These are phyloP conservation scores for Amaranthus palmeri DNA, from an alignment of 148 eudicot species.

Conservation along the genomic window DNA sequence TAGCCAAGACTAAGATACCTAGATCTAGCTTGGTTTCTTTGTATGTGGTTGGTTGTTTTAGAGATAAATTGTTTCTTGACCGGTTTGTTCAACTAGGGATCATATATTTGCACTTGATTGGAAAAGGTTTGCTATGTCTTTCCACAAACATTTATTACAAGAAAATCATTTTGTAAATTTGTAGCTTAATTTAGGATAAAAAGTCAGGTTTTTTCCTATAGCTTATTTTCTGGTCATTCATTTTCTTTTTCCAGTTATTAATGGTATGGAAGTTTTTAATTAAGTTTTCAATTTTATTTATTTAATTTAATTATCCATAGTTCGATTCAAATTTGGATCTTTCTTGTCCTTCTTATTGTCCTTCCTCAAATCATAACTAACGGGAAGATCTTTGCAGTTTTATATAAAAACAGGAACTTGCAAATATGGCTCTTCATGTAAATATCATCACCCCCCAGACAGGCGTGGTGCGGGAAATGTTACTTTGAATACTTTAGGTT, in stretches of 20 bases:
- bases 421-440: slow-evolving; percentile 73
- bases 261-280: background rate
- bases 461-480: slow-evolving; percentile 43
- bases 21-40: background rate
- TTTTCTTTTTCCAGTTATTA: background rate
- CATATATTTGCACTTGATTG: background rate
- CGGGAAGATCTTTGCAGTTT: slow-evolving; percentile 41
- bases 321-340: background rate
- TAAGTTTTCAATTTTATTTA: background rate
- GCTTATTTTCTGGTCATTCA: background rate
- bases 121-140: too few species aligned
- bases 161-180: background rate
- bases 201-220: background rate
- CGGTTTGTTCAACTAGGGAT: background rate
- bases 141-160: background rate
- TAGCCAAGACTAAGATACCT: background rate
- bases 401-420: slow-evolving; percentile 69
- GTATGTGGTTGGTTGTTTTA: background rate
- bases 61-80: background rate
- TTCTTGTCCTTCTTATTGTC: background rate
- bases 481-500: slow-evolving; percentile 44
- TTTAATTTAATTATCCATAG: background rate
- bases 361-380: slow-evolving; percentile 3
- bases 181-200: background rate
- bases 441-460: slow-evolving; percentile 67